Base-by-base conservation (phyloP, 2,329 filamentous ascomycete species). In the Pyrenochaeta sp. region DNA sequence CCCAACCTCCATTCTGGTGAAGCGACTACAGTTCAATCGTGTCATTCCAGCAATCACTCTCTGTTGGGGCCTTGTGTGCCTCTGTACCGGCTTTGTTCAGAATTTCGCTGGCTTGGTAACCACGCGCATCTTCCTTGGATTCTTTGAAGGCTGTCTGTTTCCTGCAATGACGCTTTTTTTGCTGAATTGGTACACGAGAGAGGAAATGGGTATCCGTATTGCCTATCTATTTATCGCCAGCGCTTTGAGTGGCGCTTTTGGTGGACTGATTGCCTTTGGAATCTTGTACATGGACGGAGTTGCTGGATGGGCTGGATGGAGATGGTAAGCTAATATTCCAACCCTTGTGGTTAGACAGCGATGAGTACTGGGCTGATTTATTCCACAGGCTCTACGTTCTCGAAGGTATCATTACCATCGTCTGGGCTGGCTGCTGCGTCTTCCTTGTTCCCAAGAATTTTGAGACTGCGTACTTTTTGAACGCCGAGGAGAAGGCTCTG, bases 31-130 rank as follows among this genome's bases (percentile, higher is more conserved):
- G 13, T 69, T 68, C 49, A 65, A 68, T 17, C 56, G 63, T 10
- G 65, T 67, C 0, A 68, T 67, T 2, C 64, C 64, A 0, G 47
- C 44, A 1, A 80, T 81, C 55, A 77, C 80, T 0, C 83, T 87
- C 84, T 47, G 42, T 11, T 53, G 50, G 50, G 88, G 88, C 11
- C 67, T 77, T 6, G 77, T 58, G 3, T 44, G 51, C 21, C 58
- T 53, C 3, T 62, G 53, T 27, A 60, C 60, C 10, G 57, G 60
- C 6, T 48, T 64, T 17, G 56, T 59, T 3, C 35, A 53, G 7
- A 49, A 51, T 22, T 62, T 62, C 18, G 51, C 44, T 11, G 57
- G 59, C 9, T 35, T 64, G 10, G 45, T 64, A 4, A 54, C 48
- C 4, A 36, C 51, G 5, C 47, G 60, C 3, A 61, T 62, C 35